Conservation (phyloP, 2,329 filamentous ascomycete genomes). For the Aureobasidium sp. region DNA sequence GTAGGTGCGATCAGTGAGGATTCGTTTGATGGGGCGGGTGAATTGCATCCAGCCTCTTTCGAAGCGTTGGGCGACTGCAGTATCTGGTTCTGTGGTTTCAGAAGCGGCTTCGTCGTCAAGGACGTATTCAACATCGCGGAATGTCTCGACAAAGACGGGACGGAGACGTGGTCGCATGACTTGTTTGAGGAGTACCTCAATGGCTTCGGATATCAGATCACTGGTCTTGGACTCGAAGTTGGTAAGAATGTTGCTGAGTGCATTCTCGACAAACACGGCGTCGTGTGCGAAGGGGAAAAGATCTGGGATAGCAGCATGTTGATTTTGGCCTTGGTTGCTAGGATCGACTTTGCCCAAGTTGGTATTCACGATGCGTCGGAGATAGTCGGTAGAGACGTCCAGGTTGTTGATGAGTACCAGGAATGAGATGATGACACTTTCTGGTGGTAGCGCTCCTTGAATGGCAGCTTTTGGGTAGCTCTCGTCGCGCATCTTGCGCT, state of each 20-base stretch:
- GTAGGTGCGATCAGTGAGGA: conserved; percentile 74
- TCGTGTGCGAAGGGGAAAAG: conserved; percentile 79
- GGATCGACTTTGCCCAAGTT: conserved; percentile 43
- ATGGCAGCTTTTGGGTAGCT: conserved; percentile 76
- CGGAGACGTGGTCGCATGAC: conserved; percentile 80
- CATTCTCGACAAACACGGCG: conserved; percentile 58
- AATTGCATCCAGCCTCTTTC: conserved; percentile 79
- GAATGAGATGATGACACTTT: conserved; percentile 82
- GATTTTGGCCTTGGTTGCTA: conserved; percentile 28
- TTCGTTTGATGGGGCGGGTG: conserved; percentile 73
- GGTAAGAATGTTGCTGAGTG: conserved; percentile 61
- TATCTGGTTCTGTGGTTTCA: conserved; percentile 37
- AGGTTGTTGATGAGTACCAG: conserved; percentile 93
- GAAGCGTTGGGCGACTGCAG: conserved; percentile 71
- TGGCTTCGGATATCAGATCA: conserved; percentile 76
- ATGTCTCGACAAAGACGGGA: conserved; percentile 77
- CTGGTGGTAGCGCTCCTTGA: conserved; percentile 75
- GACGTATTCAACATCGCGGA: conserved; percentile 85
- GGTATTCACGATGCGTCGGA: conserved; percentile 72
- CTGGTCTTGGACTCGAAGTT: conserved; percentile 70
- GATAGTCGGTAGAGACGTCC: conserved; percentile 85
- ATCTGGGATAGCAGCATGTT: conserved; percentile 31
- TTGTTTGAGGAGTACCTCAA: conserved; percentile 79
- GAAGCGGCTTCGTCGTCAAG: conserved; percentile 45
- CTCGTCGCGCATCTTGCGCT: conserved; percentile 96